Evolutionary conservation across 1,284 basidiomycete species (phyloP).

Genomic region (Sparassis latifolia): DNA sequence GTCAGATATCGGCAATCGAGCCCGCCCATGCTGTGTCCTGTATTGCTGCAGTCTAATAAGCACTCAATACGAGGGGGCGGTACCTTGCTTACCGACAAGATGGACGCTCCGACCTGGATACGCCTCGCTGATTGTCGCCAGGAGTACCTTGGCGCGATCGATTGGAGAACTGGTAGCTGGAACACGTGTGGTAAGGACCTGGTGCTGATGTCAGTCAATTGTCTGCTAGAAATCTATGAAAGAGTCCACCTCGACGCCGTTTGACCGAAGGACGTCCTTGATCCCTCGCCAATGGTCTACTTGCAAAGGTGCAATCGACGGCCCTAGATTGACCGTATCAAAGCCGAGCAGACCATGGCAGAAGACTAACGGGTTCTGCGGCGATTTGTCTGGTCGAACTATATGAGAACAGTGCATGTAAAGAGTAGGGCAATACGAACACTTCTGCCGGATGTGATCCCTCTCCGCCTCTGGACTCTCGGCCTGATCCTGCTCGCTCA

Average conservation of each 20-base stretch:
- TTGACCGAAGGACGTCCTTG: slow-evolving; percentile 82
- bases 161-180: slow-evolving; percentile 85
- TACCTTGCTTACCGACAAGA: slow-evolving; percentile 57
- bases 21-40: slow-evolving; percentile 93
- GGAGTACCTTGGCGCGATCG: slow-evolving; percentile 85
- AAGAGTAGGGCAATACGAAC: slow-evolving; percentile 34
- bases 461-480: slow-evolving; percentile 47
- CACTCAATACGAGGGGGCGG: slow-evolving; percentile 16
- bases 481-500: slow-evolving; percentile 54
- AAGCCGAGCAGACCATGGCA: slow-evolving; percentile 92
- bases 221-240: too few relatives aligned
- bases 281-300: slow-evolving; percentile 95
- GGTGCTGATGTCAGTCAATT: not conserved
- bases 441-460: slow-evolving; percentile 58
- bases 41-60: slow-evolving; percentile 22
- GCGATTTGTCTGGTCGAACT: slow-evolving; percentile 52
- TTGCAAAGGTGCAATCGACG: slow-evolving; percentile 71
- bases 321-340: slow-evolving; percentile 70
- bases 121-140: slow-evolving; percentile 68
- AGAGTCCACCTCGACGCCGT: slow-evolving; percentile 59
- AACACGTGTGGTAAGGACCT: slow-evolving; percentile 84
- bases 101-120: slow-evolving; percentile 83
- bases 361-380: slow-evolving; percentile 83
- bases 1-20: slow-evolving; percentile 89
- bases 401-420: not conserved